phyloP scores from a whole-genome alignment of 345 rosid genomes.

The Pugionium dolabratum region DNA sequence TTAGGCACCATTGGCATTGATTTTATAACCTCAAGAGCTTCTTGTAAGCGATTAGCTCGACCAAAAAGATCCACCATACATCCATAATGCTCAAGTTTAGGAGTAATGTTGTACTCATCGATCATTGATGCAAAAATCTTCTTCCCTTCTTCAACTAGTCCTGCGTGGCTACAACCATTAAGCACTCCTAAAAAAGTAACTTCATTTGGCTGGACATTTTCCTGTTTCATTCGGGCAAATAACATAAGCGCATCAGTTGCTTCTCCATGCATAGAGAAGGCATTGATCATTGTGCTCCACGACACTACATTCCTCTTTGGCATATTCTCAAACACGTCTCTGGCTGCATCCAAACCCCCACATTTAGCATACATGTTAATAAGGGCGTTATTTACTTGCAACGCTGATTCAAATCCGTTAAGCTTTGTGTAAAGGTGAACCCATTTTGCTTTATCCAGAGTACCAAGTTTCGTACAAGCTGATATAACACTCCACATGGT shows the following conservation, averaged over 20 bases:
- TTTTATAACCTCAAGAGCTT: constrained; percentile 51
- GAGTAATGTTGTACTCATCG: constrained; percentile 45
- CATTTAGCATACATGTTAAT: constrained; percentile 70
- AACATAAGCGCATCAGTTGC: constrained; percentile 43
- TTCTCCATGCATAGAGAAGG: constrained; percentile 60
- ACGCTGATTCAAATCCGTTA: constrained; percentile 43
- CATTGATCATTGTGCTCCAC: constrained; percentile 62
- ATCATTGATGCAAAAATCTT: constrained; percentile 53
- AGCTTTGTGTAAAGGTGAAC: constrained; percentile 44
- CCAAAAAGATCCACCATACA: constrained; percentile 68
- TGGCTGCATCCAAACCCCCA: constrained; percentile 55
- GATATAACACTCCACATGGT: constrained; percentile 57
- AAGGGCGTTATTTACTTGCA: constrained; percentile 49
- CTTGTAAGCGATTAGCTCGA: constrained; percentile 50
- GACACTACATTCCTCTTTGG: constrained; percentile 50
- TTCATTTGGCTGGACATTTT: constrained; percentile 45
- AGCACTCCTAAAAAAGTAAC: constrained; percentile 55
- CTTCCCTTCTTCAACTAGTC: constrained; percentile 61
- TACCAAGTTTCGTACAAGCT: constrained; percentile 53
- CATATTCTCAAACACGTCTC: constrained; percentile 50
- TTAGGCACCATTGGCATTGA: constrained; percentile 61
- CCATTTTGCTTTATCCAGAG: constrained; percentile 51
- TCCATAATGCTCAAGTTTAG: constrained; percentile 62
- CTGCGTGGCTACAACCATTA: constrained; percentile 66
- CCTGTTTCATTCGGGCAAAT: constrained; percentile 51